Evolutionary conservation across 177 flowering plant genomes (phyloP).

Genomic region (Vitis hybrid): DNA sequence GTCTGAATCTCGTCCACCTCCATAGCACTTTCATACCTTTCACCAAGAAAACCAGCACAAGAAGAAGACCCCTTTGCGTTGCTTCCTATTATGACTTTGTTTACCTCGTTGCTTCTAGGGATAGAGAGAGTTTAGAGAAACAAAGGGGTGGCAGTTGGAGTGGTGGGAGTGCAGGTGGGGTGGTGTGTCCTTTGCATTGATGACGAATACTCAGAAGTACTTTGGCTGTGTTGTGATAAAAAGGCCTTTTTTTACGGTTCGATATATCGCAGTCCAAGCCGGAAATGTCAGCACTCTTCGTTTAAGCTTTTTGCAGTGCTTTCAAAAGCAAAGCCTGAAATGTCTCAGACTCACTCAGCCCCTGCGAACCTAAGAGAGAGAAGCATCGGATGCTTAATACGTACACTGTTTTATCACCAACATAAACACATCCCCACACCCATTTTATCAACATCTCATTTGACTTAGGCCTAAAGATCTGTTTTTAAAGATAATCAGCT

Average conservation of each 20-base stretch:
- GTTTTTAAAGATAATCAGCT: conserved; percentile 13
- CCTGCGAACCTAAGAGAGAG: conserved; percentile 5
- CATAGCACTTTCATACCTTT: conserved; percentile 78
- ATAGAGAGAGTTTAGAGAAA: conserved; percentile 17
- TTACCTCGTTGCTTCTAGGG: conserved; percentile 2
- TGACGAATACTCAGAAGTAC: conserved; percentile 53
- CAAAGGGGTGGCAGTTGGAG: conserved; percentile 7
- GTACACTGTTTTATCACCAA: neutral
- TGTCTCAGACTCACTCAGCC: conserved; percentile 12
- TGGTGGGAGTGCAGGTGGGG: conserved; percentile 20
- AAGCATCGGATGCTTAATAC: conserved; percentile 17
- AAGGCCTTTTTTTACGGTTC: conserved; percentile 23
- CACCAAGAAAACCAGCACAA: neutral
- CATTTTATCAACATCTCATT: neutral
- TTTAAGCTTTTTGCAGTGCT: conserved; percentile 42
- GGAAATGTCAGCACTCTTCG: conserved; percentile 34
- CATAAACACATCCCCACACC: neutral
- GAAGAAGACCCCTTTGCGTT: neutral
- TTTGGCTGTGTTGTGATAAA: conserved; percentile 30
- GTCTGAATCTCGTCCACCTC: conserved; percentile 75
- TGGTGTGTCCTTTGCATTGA: conserved; percentile 58
- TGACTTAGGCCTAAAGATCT: conserved; percentile 4
- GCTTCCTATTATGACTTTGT: neutral
- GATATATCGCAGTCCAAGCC: conserved; percentile 55
- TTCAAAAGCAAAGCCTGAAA: conserved; percentile 45